Evolutionary conservation across 352 stramenopile species (phyloP).

Genomic region (Pythium folliculosum): DNA sequence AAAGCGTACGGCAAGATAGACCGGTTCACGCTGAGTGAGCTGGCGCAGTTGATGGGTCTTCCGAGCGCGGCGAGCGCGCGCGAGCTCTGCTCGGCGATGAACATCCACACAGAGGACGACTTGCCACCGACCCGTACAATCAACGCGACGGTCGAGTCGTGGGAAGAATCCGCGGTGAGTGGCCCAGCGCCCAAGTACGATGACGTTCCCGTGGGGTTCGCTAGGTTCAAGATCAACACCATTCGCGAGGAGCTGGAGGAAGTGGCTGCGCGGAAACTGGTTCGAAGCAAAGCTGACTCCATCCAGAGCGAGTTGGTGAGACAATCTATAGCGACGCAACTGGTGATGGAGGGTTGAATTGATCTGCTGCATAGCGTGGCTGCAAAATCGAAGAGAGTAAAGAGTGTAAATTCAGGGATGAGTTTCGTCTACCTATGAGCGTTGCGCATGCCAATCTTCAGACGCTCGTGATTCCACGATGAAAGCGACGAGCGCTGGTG

Average conservation of each 20-base stretch:
- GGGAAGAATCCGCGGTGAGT: background rate
- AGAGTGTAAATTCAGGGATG: constrained; percentile 2
- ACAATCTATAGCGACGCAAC: background rate
- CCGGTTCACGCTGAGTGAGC: constrained; percentile 42
- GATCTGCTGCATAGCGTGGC: too few species aligned
- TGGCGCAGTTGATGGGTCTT: constrained; percentile 40
- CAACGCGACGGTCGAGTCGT: constrained; percentile 1
- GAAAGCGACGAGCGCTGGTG: too few species aligned
- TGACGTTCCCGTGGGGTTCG: background rate
- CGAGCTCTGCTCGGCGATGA: constrained; percentile 43
- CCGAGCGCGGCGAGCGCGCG: constrained; percentile 23
- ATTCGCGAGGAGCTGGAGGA: constrained; percentile 16
- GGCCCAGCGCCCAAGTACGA: too few species aligned
- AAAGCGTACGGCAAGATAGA: constrained; percentile 67
- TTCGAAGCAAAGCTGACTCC: background rate
- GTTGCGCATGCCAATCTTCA: background rate
- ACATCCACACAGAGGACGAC: constrained; percentile 39
- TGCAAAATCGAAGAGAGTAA: background rate
- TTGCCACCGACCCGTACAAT: background rate
- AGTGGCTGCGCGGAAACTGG: background rate
- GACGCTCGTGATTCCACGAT: too few species aligned
- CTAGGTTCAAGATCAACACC: constrained; percentile 21
- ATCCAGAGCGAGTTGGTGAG: constrained; percentile 1
- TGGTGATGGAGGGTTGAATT: constrained; percentile 1
- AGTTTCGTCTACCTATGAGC: background rate